Evolutionary conservation across 2,329 filamentous ascomycete genomes (phyloP), one percentile per base, ranked within the genome.

Genomic region (Fusarium zealandicum): DNA sequence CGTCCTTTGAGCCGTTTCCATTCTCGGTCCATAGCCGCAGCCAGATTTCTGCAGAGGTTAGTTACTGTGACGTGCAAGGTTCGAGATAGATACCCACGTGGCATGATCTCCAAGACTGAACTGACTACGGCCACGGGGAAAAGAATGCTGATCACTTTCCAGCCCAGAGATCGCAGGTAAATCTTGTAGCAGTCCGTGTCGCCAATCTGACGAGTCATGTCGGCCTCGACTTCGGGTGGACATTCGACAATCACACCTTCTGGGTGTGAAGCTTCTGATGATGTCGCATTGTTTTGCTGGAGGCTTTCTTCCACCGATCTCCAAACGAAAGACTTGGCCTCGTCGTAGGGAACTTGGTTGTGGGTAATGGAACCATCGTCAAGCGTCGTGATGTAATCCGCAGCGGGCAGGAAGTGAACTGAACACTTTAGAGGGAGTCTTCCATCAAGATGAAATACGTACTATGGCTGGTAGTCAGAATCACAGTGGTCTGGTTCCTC

Each of bases 401-500:
- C 66, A 1, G 55, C 54, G 2, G 57, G 40, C 1, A 71, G 33
- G 13, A 68, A 70, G 8, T 67, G 52, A 18, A 63, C 69, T 70
- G 8, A 1, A 40, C 9, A 0, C 3, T 33, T 61, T 3, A 47
- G 53, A 36, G 1, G 11, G 13, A 11, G 10, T 27, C 1, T 9
- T 17, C 2, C 1, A n/a, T 6, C 7, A 0, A 1, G 10, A n/a
- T 11, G 4, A 1, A 2, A 9, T 9, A 6, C 47, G 4, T 50
- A 64, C 49, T 22, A 7, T 62, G 54, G 11, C 54, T 51, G 0
- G 54, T 59, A 1, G 35, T 16, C 12, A 62, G 7, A 6, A 64
- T 11, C 5, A 83, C 52, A 1, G 78, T 75, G 1, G 78, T 80
- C 7, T 70, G 67, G 14, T 68, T 61, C 12, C 61, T 66, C 11